Conservation (phyloP, 2,329 filamentous ascomycete species). For the Cadophora malorum region DNA sequence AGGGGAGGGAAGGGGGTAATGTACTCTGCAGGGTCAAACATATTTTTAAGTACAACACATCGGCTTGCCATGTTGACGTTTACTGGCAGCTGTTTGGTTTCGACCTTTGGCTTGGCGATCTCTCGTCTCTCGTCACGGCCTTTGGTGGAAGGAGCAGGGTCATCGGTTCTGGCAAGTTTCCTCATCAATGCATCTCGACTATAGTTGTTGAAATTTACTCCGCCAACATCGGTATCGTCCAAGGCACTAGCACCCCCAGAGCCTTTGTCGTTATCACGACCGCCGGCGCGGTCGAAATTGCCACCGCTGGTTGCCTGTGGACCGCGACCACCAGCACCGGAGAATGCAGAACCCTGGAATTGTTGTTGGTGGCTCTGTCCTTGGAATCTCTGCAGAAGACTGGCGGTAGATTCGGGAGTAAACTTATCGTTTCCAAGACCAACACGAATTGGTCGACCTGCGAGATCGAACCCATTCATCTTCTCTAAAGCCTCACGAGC, state of each 20-base stretch:
- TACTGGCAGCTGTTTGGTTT: constrained; percentile 78
- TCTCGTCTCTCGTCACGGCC: constrained; percentile 66
- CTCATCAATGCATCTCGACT: constrained; percentile 98
- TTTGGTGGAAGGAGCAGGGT: constrained; percentile 68
- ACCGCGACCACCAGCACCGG: constrained; percentile 86
- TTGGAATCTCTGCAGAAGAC: constrained; percentile 89
- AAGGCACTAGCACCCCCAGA: constrained; percentile 90
- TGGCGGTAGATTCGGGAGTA: constrained; percentile 94
- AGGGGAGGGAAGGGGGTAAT: constrained; percentile 48
- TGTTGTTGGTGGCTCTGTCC: constrained; percentile 73
- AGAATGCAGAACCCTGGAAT: constrained; percentile 91
- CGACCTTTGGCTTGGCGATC: constrained; percentile 78
- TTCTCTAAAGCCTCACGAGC: constrained; percentile 95
- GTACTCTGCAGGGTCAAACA: constrained; percentile 92
- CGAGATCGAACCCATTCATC: constrained; percentile 99
- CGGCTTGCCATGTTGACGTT: constrained; percentile 92
- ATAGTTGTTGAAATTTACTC: constrained; percentile 99
- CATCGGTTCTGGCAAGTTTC: constrained; percentile 95
- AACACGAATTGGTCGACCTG: constrained; percentile 95
- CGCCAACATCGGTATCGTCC: constrained; percentile 96
- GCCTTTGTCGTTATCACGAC: constrained; percentile 86
- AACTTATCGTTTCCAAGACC: constrained; percentile 99
- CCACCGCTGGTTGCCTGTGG: constrained; percentile 76
- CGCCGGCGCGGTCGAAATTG: constrained; percentile 88
- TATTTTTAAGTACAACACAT: constrained; percentile 93